Percentiles rank a stretch among this genome's conserved stretches.
These are phyloP conservation scores for Vitis hybrid DNA, from an alignment of 177 flowering plant species.

Conservation along the genomic window DNA sequence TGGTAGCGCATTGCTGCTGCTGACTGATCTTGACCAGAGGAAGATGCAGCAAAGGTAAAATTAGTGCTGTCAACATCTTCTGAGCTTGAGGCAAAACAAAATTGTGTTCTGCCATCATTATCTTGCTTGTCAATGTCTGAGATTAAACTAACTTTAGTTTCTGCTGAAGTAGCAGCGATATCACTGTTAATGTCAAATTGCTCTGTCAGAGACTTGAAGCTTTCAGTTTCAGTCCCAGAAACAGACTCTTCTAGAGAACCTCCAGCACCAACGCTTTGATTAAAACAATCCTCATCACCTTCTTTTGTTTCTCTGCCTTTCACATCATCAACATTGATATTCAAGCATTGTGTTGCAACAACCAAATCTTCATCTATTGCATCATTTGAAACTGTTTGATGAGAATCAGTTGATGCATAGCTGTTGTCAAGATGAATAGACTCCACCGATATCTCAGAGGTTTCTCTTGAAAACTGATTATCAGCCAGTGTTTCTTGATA, in stretches of 20 bases:
- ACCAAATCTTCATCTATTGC: slow-evolving; percentile 46
- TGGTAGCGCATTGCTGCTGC: slow-evolving; percentile 30
- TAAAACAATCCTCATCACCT: slow-evolving; percentile 13
- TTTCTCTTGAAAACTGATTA: slow-evolving; percentile 40
- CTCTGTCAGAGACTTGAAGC: slow-evolving; percentile 38
- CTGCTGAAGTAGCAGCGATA: slow-evolving; percentile 22
- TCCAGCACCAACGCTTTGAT: slow-evolving; percentile 17
- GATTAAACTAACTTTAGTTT: slow-evolving; percentile 23
- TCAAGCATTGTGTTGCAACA: slow-evolving; percentile 38
- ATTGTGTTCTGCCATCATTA: slow-evolving; percentile 26
- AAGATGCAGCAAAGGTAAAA: slow-evolving; percentile 59
- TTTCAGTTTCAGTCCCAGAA: slow-evolving; percentile 31
- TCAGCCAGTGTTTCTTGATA: slow-evolving; percentile 54
- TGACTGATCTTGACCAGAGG: slow-evolving; percentile 32
- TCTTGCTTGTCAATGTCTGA: slow-evolving; percentile 29
- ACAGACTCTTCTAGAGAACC: slow-evolving; percentile 21
- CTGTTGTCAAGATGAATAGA: slow-evolving; percentile 22
- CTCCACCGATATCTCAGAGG: slow-evolving; percentile 54
- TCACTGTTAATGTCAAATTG: slow-evolving; percentile 25
- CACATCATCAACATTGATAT: slow-evolving; percentile 35
- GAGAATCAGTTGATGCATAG: slow-evolving; percentile 27
- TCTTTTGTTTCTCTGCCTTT: slow-evolving; percentile 23
- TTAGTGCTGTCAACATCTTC: slow-evolving; percentile 30
- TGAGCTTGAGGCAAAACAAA: slow-evolving; percentile 32
- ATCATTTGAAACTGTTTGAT: slow-evolving; percentile 33